Evolutionary conservation across 2,329 filamentous ascomycete species (phyloP), one percentile per base, ranked within the genome.

Genomic region (Colletotrichum godetiae): DNA sequence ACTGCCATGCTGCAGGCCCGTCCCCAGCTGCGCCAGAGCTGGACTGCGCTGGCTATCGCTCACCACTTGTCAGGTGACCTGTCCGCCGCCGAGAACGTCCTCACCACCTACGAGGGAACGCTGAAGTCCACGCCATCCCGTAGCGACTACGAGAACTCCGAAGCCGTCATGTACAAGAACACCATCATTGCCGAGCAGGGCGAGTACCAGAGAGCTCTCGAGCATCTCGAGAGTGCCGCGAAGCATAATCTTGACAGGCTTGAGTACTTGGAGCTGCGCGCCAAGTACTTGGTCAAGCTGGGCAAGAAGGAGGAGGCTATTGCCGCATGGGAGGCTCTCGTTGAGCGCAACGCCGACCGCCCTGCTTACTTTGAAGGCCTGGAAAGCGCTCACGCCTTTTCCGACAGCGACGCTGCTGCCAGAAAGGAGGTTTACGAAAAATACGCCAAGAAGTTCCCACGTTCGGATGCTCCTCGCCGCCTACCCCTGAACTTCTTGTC

Each of bases 41-140:
- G 97, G 97, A 98, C 97, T 5, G 97, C 95, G n/a, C 86, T 99
- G 74, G 97, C 97, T 53, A 93, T 98, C 70, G 97, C 96, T 46
- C 92, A 98, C 81, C 97, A 99, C 79, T 88, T 99, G 65, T 90
- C 92, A n/a, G 97, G 96, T 1, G 94, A 97, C 80, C 87, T 97
- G 74, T 84, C 88, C 57, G 93, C 97, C 78, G 97, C 97, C 35
- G 97, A 99, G 85, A 95, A 95, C 78, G 94, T 98, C 53, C 86
- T 99, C 78, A 94, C 91, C 59, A 97, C 93, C 19, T 99, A 96
- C 82, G 97, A 99, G 83, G 95, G 97, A 75, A 98, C 96, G 0
- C 83, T 99, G 76, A 98, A 98, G 85, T 89, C 89, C 13, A 90
- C 92, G 11, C 95, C 95, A 1, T 89, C 92, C 13, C 92, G 93